A percentile compares a stretch with the other conserved stretches of the same genome.
These are phyloP conservation scores for Litchi chinensis DNA, from an alignment of 345 rosid species.

Conservation along the genomic window DNA sequence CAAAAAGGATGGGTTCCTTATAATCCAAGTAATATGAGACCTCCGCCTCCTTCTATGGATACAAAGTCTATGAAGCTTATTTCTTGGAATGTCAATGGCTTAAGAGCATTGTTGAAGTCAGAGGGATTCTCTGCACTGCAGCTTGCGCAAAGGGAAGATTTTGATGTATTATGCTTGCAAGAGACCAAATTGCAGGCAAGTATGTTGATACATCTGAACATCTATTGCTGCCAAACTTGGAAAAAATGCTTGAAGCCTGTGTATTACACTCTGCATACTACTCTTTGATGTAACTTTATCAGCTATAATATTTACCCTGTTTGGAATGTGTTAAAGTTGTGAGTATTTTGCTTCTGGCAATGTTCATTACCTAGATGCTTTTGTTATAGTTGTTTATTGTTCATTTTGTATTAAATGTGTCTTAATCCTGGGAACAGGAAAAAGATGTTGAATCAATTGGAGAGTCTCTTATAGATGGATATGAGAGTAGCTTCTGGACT, in stretches of 20 bases:
- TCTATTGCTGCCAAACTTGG: background rate
- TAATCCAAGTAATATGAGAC: constrained; percentile 83
- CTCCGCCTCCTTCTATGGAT: constrained; percentile 50
- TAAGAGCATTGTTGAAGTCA: constrained; percentile 74
- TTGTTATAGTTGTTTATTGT: background rate
- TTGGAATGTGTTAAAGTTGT: background rate
- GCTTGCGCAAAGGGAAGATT: constrained; percentile 81
- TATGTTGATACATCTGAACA: background rate
- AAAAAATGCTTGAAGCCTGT: background rate
- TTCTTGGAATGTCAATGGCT: constrained; percentile 98
- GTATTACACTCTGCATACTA: background rate
- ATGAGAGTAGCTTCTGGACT: constrained; percentile 86
- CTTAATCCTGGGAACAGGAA: constrained; percentile 48
- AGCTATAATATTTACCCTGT: background rate
- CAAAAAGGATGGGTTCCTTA: constrained; percentile 80
- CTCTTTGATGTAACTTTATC: background rate
- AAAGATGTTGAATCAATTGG: constrained; percentile 81
- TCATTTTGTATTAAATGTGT: constrained; percentile 8
- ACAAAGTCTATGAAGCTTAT: constrained; percentile 57
- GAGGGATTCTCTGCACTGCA: constrained; percentile 74
- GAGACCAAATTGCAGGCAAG: constrained; percentile 91
- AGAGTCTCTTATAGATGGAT: constrained; percentile 65
- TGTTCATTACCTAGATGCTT: background rate
- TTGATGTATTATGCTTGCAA: constrained; percentile 91
- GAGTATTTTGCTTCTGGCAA: background rate